phyloP scores from a whole-genome alignment of 208 protist genomes.

The Acanthamoeba lenticulata region DNA sequence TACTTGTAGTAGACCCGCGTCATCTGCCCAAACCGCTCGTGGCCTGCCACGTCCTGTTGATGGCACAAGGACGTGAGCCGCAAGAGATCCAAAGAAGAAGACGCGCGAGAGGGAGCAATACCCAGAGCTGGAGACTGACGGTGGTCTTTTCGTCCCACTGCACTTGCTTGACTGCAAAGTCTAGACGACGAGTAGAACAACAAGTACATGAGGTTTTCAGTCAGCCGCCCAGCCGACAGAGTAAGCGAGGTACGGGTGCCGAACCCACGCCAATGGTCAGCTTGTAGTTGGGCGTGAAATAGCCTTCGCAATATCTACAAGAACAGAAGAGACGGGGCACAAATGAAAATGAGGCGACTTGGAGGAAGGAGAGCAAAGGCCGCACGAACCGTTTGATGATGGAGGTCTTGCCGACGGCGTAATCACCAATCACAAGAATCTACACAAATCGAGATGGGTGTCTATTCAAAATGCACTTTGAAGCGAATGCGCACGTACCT shows the following conservation, averaged over 20 bases:
- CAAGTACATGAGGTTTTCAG: background rate
- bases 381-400: conserved; percentile 81
- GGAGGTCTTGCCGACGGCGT: conserved; percentile 84
- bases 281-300: conserved; percentile 84
- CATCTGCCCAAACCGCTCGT: conserved; percentile 84
- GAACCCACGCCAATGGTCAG: conserved; percentile 82
- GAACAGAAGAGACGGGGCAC: too few species aligned
- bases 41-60: conserved; percentile 84
- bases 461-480: background rate
- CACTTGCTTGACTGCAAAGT: conserved; percentile 83
- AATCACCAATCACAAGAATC: conserved; percentile 82
- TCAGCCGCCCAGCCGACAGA: background rate
- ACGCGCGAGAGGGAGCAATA: too few species aligned
- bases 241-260: background rate
- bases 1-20: conserved; percentile 84
- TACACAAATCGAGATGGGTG: too few species aligned
- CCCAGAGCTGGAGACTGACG: conserved; percentile 79
- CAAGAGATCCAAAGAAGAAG: background rate
- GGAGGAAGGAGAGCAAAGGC: background rate
- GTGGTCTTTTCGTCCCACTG: conserved; percentile 75
- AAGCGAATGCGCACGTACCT: background rate
- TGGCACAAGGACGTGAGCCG: too few species aligned
- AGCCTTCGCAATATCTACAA: conserved; percentile 52
- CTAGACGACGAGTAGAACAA: background rate
- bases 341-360: background rate